phyloP scores from a whole-genome alignment of 1,284 basidiomycete genomes.

The Naganishia sp. region DNA sequence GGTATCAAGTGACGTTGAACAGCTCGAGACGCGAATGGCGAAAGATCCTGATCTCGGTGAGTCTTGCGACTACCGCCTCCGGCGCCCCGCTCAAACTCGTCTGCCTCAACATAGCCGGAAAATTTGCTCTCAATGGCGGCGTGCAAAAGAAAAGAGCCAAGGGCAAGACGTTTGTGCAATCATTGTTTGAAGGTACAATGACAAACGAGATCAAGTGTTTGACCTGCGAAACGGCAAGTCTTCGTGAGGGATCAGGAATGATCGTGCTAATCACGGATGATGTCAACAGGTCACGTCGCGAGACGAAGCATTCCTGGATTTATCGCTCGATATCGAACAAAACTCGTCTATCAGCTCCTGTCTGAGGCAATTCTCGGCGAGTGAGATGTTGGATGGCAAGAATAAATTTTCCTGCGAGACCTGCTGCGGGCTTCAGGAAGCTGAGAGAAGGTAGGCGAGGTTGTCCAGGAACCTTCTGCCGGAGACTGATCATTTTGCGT shows the following conservation, averaged over 20 bases:
- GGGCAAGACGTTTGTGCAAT: conserved; percentile 78
- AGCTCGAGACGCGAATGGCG: conserved; percentile 55
- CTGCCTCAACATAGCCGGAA: conserved; percentile 1
- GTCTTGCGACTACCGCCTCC: neutral
- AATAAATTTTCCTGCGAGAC: conserved; percentile 99
- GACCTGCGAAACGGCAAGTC: conserved; percentile 85
- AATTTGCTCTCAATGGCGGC: conserved; percentile 14
- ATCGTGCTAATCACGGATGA: conserved; percentile 1
- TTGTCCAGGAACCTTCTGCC: too few relatives aligned
- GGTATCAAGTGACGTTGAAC: conserved; percentile 88
- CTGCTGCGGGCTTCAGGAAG: conserved; percentile 94
- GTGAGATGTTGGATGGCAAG: conserved; percentile 94
- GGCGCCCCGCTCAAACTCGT: neutral
- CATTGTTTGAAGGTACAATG: conserved; percentile 86
- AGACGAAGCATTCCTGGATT: conserved; percentile 93
- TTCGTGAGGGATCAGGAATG: neutral
- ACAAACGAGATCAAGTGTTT: conserved; percentile 97
- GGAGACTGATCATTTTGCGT: neutral
- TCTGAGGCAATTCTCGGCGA: conserved; percentile 91
- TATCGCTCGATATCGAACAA: conserved; percentile 97
- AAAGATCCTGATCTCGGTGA: conserved; percentile 23
- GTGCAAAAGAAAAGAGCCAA: conserved; percentile 42
- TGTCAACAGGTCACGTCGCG: conserved; percentile 77
- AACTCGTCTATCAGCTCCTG: conserved; percentile 95
- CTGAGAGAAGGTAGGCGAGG: conserved; percentile 98